Conservation (phyloP, 306 rosid genomes). For the Sechiopsis laciniata region DNA sequence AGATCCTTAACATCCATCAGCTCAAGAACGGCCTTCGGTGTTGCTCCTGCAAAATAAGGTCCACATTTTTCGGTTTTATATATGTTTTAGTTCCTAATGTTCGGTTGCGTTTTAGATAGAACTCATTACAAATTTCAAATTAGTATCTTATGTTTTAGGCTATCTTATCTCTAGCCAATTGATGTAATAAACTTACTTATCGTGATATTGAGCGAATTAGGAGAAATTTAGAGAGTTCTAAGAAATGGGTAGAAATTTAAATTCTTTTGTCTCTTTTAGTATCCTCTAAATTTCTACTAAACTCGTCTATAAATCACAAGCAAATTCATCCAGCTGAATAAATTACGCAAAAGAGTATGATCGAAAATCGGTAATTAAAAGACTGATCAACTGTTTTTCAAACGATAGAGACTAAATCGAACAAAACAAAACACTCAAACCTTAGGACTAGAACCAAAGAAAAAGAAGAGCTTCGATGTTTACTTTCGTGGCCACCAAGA, state of each 20-base stretch:
- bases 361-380: no score
- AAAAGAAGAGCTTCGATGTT: background rate
- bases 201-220: no score
- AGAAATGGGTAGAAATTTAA: background rate
- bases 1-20: conserved; percentile 98
- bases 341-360: background rate
- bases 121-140: no score
- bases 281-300: no score
- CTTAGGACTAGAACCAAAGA: background rate
- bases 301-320: background rate
- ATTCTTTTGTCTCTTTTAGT: no score
- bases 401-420: background rate
- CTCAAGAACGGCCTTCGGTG: conserved; percentile 93
- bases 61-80: background rate
- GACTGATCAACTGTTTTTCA: background rate
- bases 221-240: no score
- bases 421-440: background rate
- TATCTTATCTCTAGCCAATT: no score
- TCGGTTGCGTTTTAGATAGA: background rate
- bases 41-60: conserved; percentile 52
- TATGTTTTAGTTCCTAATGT: background rate
- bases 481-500: conserved; percentile 97
- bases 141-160: background rate
- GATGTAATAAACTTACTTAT: background rate
- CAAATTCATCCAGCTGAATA: no score